Evolutionary conservation across 495 filamentous ascomycete genomes (phyloP), one percentile per base, ranked within the genome.

Genomic region (Xeromyces bisporus): DNA sequence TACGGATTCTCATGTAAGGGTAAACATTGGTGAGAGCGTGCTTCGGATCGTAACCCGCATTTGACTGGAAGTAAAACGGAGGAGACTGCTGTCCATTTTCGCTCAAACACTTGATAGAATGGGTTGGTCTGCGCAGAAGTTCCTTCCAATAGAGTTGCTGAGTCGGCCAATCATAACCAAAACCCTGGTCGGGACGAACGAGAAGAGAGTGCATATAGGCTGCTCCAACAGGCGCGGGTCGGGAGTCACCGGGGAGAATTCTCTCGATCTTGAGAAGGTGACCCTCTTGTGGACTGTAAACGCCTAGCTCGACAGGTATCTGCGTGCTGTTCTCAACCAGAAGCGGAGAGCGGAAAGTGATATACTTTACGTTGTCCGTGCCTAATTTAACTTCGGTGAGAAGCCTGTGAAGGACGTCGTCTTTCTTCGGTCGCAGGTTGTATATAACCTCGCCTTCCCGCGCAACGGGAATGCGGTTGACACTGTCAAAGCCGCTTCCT

Each of bases 191-290:
- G 10, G 89, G 89, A 17, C 91, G 70, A 34, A 97, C 62, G n/a
- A 96, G 64, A 24, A 96, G 54, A 2, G 79, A 86, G 56, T 96
- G 85, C 50, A 86, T 64, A 47, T 77, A 97, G 6, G 81, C 82
- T 8, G 87, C 81, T 14, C 91, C 91, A 15, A 97, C 81, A 4
- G 89, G 89, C 7, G 87, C 80, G 6, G 89, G 91, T 27, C 91
- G 67, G 38, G 76, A 74, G 48, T 96, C 84, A 1, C 89, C 91
- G 6, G 89, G 89, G 7, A 85, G 66, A 34, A 97, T 82, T 60
- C 94, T 96, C 56, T 97, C 91, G 38, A 97, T 93, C 58, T 94
- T 97, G 36, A 94, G 64, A 27, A 97, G 66, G 49, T 93, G 75
- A 5, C 86, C 86, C 28, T 92, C 80, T 38, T 81, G 71, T 5